Base-by-base conservation (phyloP, 176 grass and related monocot genomes). In the Zizania latifolia region DNA sequence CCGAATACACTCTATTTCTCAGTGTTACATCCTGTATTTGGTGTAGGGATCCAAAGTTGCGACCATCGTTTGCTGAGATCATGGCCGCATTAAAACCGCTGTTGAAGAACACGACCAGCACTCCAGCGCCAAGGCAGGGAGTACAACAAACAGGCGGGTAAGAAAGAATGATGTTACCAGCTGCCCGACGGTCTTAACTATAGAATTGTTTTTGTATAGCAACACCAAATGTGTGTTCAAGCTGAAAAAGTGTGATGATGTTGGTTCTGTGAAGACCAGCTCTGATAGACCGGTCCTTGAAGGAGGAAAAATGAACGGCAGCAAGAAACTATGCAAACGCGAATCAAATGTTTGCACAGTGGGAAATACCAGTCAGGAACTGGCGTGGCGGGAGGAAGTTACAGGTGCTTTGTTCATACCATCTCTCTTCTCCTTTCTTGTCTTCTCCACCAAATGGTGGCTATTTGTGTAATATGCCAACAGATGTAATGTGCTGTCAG, bases 31-130 rank as follows among this genome's bases (percentile, higher is more conserved):
- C 35, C 44, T 78, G 63, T 36, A 55, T 44, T 74, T 66, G 10
- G n/a, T 79, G 27, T 65, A 99, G 95, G 81, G 84, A 99, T 68
- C 84, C 91, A 31, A 94, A 92, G 80, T 66, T 86, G 65, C 81
- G 95, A 56, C 95, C 92, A 50, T 94, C 95, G 16, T 99, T 99
- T 88, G 76, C 86, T 19, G 92, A 99, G 8, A 99, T 99, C 63
- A 99, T 99, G 95, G 59, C 53, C 57, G 15, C 64, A 45, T 74
- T 99, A 26, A 99, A 92, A 81, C 89, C 89, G 35, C 69, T 99
- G 61, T 75, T 92, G 57, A 99, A 94, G 73, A 76, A 88, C 27
- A 53, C 92, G 30, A 65, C 82, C 37, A 72, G 28, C 78, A 81
- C 56, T 58, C 84, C 88, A 84, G 87, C 80, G 22, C 72, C 73